Evolutionary conservation across 768 basidiomycete genomes (phyloP).

Genomic region (Suillus decipiens): DNA sequence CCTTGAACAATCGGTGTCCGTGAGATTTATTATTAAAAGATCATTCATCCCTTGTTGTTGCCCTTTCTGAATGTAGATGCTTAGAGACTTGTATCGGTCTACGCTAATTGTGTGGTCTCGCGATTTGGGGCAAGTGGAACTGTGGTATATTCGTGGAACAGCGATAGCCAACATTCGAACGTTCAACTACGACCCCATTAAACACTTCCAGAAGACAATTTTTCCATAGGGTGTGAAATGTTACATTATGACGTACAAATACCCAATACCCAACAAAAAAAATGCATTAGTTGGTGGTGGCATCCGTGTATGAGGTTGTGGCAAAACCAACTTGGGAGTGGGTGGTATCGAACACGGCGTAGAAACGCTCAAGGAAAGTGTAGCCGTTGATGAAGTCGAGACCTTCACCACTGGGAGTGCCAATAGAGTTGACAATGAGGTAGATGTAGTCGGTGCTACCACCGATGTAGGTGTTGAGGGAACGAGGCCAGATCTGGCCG

Average conservation of each 20-base stretch:
- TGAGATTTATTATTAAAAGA: not conserved
- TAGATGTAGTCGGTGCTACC: constrained; percentile 39
- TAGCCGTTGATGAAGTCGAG: constrained; percentile 60
- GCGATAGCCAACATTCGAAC: not conserved
- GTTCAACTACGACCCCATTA: not conserved
- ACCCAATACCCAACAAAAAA: constrained; percentile 4
- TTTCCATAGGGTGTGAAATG: not conserved
- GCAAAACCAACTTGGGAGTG: constrained; percentile 43
- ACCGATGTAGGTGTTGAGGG: constrained; percentile 47
- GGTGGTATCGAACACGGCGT: constrained; percentile 63
- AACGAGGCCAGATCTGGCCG: constrained; percentile 42
- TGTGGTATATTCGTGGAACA: not conserved
- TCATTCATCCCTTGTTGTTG: not conserved
- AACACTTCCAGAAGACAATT: not conserved
- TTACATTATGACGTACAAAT: not conserved
- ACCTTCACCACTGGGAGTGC: constrained; percentile 43
- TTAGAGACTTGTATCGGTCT: not conserved
- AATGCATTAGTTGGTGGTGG: constrained; percentile 31
- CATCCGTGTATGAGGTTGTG: constrained; percentile 30
- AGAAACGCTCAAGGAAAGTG: constrained; percentile 62
- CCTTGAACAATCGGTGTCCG: not conserved
- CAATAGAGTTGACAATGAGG: constrained; percentile 40
- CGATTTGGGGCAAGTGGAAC: not conserved
- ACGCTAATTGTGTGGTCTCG: not conserved
- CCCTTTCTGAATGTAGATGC: not conserved